Evolutionary conservation across 176 grass and related monocot species (phyloP).

Genomic region (Bromus sterilis): DNA sequence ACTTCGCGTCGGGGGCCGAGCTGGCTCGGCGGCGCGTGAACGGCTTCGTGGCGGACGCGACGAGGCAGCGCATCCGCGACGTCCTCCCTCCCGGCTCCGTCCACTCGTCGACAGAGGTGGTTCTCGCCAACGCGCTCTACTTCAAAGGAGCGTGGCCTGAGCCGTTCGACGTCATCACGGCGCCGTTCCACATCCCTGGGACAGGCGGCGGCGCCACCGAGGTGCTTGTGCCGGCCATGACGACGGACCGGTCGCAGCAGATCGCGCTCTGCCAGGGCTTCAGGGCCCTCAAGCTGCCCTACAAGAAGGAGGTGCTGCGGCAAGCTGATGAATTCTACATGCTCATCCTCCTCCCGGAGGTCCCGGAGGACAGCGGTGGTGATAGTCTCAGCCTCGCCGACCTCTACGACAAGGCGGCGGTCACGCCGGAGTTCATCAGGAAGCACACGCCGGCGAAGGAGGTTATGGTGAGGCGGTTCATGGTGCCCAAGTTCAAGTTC

Average conservation of each 20-base stretch:
- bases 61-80: not conserved
- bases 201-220: not conserved
- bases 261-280: not conserved
- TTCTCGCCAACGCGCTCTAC: conserved; percentile 18
- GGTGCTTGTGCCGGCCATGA: not conserved
- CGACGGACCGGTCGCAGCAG: not conserved
- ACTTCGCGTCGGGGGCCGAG: not conserved
- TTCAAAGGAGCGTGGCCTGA: too few species aligned
- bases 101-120: not conserved
- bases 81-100: conserved; percentile 5
- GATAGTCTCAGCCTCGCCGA: not conserved
- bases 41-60: too few species aligned
- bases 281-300: not conserved
- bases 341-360: not conserved
- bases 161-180: not conserved
- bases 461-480: conserved; percentile 8
- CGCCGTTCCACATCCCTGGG: not conserved
- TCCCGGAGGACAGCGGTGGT: too few species aligned
- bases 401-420: conserved; percentile 4
- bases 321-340: not conserved
- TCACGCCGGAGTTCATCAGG: conserved; percentile 15
- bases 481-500: conserved; percentile 27
- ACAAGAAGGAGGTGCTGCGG: not conserved
- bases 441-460: not conserved
- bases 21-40: not conserved